Evolutionary conservation across 805 yeast genomes (phyloP), one percentile per base, ranked within the genome.

Genomic region (Ogataea nitratoaversa): DNA sequence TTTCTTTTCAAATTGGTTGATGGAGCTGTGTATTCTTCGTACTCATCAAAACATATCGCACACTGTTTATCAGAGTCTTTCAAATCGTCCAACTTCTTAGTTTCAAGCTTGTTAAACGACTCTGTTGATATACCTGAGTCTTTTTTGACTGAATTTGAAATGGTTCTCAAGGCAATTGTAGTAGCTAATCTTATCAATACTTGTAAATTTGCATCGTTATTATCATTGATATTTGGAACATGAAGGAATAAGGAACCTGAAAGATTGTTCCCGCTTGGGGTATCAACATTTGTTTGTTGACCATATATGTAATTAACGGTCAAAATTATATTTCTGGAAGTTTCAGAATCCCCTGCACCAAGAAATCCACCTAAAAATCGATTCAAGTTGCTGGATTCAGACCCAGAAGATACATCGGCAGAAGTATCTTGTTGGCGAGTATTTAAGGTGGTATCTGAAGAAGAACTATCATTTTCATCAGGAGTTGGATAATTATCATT

Each of bases 111-210:
- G 24, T 73, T 73, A 60, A 83, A 82, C 24, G 65, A 66, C 19
- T 73, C 74, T 18, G 67, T 58, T 0, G 82, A 64, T 4, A 81
- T 67, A 8, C 87, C 86, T 28, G 71, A 66, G 16, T 70, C 66
- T 40, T 67, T 69, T 41, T 71, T 67, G 23, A 72, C 63, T 30
- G 73, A 68, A 17, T 74, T 70, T 4, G 76, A 68, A 28, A 82
- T 74, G 13, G 86, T 78, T 30, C 82, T 65, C 56, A 81, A 69
- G 1, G 89, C 89, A 59, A 83, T 71, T 19, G 79, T 78, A 0
- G 90, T 81, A 2, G 89, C 88, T 41, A 83, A 61, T 20, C 81
- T 67, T 11, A 84, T 74, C 40, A 83, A 68, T 27, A 75, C 78
- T 52, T 77, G 80, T 24, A 82, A 65, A 27, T 76, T 70, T 28